Percentiles rank a stretch among this genome's conserved stretches.
Conservation (phyloP, 306 rosid species). For the Lathyrus aphaca region DNA sequence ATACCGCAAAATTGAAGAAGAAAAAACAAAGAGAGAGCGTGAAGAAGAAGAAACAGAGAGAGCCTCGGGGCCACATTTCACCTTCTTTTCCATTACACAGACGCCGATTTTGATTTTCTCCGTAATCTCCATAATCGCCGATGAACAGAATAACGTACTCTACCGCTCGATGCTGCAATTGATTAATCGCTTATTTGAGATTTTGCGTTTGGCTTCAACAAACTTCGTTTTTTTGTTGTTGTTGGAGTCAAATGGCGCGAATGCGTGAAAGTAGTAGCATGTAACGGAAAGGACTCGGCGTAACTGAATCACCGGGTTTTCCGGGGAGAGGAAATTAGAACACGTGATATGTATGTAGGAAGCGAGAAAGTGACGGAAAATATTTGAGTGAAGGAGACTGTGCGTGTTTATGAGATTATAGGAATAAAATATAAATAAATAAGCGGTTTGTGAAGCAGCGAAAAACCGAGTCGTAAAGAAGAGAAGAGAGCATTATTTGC, state of each 20-base stretch:
- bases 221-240: background rate
- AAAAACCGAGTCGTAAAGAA: slow-evolving; percentile 1
- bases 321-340: slow-evolving; percentile 31
- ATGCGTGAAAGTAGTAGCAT: slow-evolving; percentile 18
- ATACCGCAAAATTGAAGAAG: background rate
- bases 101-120: slow-evolving; percentile 75
- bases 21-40: background rate
- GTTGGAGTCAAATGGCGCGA: slow-evolving; percentile 33
- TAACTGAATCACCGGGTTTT: slow-evolving; percentile 36
- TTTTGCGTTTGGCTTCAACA: slow-evolving; percentile 13
- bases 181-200: slow-evolving; percentile 17
- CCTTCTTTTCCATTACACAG: slow-evolving; percentile 99
- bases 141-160: too few relatives aligned
- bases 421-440: background rate
- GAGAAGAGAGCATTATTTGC: background rate
- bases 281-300: slow-evolving; percentile 2
- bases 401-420: slow-evolving; percentile 4
- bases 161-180: too few relatives aligned
- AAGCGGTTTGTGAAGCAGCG: background rate
- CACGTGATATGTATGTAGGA: slow-evolving; percentile 12
- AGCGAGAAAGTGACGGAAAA: slow-evolving; percentile 35
- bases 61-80: slow-evolving; percentile 89
- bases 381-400: slow-evolving; percentile 30
- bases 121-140: slow-evolving; percentile 31
- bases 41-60: background rate